Base-by-base conservation (phyloP, 163 green algal species). In the Scenedesmus sp. region DNA sequence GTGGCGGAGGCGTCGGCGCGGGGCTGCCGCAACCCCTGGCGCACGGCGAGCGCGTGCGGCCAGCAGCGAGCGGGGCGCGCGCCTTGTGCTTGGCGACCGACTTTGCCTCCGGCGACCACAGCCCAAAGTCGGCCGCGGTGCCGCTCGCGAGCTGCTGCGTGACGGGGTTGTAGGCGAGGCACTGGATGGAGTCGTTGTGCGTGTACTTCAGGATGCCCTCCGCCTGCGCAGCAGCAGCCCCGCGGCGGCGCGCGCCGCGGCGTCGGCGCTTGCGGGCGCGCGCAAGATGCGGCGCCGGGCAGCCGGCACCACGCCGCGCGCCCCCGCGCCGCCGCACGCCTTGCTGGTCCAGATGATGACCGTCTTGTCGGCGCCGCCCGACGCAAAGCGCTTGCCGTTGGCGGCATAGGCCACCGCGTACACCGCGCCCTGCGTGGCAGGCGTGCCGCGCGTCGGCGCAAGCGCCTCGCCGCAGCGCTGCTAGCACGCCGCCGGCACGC, bases 311-410 rank as follows among this genome's bases (percentile, higher is more conserved):
- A n/a, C n/a, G n/a, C n/a, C n/a, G n/a, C n/a, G n/a, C n/a, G n/a
- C n/a, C n/a, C 39, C 39, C 6, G 39, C 39, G 24, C 13, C 51
- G 14, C 57, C 36, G 22, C 56, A 28, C 36, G 88, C 88, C 88
- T 95, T 95, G 85, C 74, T 91, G 24, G 89, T 95, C 92, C 92
- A 97, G 62, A 97, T 96, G 74, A 97, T 95, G 53, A 97, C 87
- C 0, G 87, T 95, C 60, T 93, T 95, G 85, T 97, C 92, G 47
- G 92, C 92, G 7, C 92, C 91, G 13, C 92, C 92, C 28, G 89
- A 94, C 24, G 92, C 92, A 83, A 97, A 96, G 24, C 90, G 85
- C 81, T 94, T 94, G 4, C 92, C 92, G 69, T 97, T 92, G 58
- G 78, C 62, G 0, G 89, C 84, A 28, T 94, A 96, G 14, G 91